Base-by-base conservation (phyloP, 2,329 filamentous ascomycete genomes). In the Ascocoryne sarcoides region DNA sequence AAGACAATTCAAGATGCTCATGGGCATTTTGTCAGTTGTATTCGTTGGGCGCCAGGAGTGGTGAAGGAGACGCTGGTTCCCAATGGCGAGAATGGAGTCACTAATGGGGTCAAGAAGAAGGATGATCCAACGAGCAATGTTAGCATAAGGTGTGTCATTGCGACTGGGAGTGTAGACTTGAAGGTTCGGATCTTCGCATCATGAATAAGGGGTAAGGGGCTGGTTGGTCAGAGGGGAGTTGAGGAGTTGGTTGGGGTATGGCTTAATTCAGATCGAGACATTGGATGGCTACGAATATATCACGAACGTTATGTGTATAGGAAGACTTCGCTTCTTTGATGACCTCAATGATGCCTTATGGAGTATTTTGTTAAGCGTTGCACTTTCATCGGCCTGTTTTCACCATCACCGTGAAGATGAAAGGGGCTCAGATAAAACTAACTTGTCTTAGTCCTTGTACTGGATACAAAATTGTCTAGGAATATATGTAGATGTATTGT, bases 1-100 rank as follows among this genome's bases (percentile, higher is more conserved):
- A 90, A 90, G 62, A 80, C 78, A 1, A 66, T 96, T 12, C 70
- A 73, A 28, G 84, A 87, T 47, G 79, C 79, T 0, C 88, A 94
- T 58, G 79, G 74, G 4, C 87, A 88, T 58, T 95, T 96, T 55
- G 76, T 95, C 36, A 88, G 77, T 45, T 90, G 84, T 57, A 70
- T 95, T 54, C 68, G 87, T 46, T 96, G 90, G 89, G 90, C 88
- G 2, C 89, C 89, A 0, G 77, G 77, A 29, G 68, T 85, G 17
- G 67, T 76, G 45, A 85, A 82, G 54, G 76, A 84, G 44, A 65
- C 62, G 1, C 61, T 62, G 20, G 15, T 34, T 2, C 56, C 63
- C 2, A 60, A 64, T 37, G 62, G 62, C 28, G 70, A 73, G 18
- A 67, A 66, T 43, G 65, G 64, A 30, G 32, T 19, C 4, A 35